Evolutionary conservation across 2,329 filamentous ascomycete genomes (phyloP), one percentile per base, ranked within the genome.

Genomic region (Stachybotrys chlorohalonatus): DNA sequence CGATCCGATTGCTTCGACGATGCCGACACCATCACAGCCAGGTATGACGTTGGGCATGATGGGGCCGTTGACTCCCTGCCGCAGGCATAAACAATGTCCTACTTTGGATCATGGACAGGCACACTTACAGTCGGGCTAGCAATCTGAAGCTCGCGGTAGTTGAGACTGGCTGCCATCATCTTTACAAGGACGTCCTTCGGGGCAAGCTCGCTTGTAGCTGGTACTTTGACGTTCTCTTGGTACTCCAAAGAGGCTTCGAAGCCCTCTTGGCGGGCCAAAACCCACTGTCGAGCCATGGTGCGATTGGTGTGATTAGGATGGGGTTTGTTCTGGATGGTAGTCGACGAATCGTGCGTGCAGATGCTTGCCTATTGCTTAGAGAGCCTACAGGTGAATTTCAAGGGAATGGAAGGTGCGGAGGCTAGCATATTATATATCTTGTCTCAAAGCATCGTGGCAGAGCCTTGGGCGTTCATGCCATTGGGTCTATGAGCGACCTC

Each of bases 111-210:
- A n/a, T 1, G 11, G 45, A 32, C 13, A 16, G 36, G 17, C 46
- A 1, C 66, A 67, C 72, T 52, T 36, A 61, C 64, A 4, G 32
- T 47, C 1, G 59, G 58, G 3, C 49, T 66, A 0, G 73, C 70
- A 52, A 79, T 76, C 15, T 71, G 67, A 8, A 79, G 60, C 36
- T 79, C 77, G 30, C 77, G 69, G 56, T 77, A 78, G 57, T 79
- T 79, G 52, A 80, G 63, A 11, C 74, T 75, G 1, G 73, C 76
- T 5, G 71, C 76, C n/a, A 73, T 62, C 1, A 79, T 70, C 65
- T 83, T 81, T 59, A 86, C 80, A 5, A 86, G 70, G 5, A 85
- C 81, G 50, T 86, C 81, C 53, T 78, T 74, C 49, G 83, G 76
- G 3, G 78, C 81, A 2, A 84, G 60, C 54, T 77, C 66, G 13